Evolutionary conservation across 805 yeast species (phyloP).

Genomic region (Spathaspora girioi): DNA sequence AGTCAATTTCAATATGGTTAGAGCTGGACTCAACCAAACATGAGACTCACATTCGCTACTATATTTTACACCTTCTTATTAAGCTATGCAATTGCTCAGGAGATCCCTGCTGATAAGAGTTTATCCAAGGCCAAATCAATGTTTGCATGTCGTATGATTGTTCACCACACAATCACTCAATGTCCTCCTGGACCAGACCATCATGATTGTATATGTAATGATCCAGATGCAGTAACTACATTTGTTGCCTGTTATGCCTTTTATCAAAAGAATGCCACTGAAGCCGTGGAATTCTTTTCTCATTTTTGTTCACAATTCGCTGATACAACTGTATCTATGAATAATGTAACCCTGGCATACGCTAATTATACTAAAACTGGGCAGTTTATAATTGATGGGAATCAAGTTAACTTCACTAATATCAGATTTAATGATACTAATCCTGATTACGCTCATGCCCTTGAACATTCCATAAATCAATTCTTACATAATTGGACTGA

Average conservation of each 20-base stretch:
- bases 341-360: conserved; percentile 13
- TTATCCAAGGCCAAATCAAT: conserved; percentile 1
- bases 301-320: conserved; percentile 17
- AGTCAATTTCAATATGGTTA: background rate
- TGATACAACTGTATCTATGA: conserved; percentile 17
- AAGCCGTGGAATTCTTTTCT: conserved; percentile 7
- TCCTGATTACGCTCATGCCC: background rate
- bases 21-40: background rate
- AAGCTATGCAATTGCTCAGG: background rate
- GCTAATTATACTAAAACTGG: conserved; percentile 8
- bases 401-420: background rate
- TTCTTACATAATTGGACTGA: conserved; percentile 19
- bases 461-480: conserved; percentile 2
- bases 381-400: background rate
- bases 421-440: background rate
- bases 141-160: conserved; percentile 3
- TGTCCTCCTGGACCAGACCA: background rate
- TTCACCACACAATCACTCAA: background rate
- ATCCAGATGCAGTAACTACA: conserved; percentile 24
- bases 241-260: conserved; percentile 23
- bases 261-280: conserved; percentile 9
- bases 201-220: conserved; percentile 19
- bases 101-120: background rate
- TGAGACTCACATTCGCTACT: background rate
- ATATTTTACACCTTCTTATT: background rate